phyloP scores from a whole-genome alignment of 1,284 basidiomycete genomes.

The Golubevia pallescens region DNA sequence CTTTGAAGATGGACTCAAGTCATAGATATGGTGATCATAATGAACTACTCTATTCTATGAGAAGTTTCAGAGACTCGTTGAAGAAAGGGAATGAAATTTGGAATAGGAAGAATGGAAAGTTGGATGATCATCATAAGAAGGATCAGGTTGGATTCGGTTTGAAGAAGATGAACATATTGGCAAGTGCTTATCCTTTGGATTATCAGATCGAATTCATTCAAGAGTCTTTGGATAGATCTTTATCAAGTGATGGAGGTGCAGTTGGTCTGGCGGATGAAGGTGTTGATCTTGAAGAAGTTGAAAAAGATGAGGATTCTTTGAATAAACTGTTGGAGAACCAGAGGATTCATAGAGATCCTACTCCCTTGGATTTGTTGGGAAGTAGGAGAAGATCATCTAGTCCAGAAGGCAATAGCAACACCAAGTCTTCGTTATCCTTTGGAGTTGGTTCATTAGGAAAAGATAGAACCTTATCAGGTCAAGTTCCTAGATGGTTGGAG shows the following conservation, averaged over 20 bases:
- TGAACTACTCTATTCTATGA: slow-evolving; percentile 32
- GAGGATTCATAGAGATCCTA: neutral
- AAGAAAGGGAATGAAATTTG: slow-evolving; percentile 1
- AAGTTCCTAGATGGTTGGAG: neutral
- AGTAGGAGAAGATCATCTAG: neutral
- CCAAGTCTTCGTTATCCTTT: neutral
- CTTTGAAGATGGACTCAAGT: slow-evolving; percentile 22
- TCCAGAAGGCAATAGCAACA: neutral
- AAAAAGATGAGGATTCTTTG: neutral
- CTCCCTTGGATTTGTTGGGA: neutral
- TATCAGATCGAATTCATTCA: neutral
- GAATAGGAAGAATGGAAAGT: neutral
- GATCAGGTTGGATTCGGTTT: neutral
- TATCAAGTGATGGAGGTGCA: too few relatives aligned
- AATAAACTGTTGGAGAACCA: too few relatives aligned
- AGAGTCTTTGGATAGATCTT: neutral
- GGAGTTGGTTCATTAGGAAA: neutral
- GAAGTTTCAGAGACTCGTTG: slow-evolving; percentile 13
- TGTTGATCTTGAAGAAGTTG: neutral
- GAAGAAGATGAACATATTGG: slow-evolving; percentile 30
- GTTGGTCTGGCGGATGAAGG: neutral
- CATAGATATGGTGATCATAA: slow-evolving; percentile 33
- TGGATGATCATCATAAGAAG: neutral
- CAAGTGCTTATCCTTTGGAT: slow-evolving; percentile 23
- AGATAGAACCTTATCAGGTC: neutral